Base-by-base conservation (phyloP, 768 basidiomycete species). In the Boletus bicolor region DNA sequence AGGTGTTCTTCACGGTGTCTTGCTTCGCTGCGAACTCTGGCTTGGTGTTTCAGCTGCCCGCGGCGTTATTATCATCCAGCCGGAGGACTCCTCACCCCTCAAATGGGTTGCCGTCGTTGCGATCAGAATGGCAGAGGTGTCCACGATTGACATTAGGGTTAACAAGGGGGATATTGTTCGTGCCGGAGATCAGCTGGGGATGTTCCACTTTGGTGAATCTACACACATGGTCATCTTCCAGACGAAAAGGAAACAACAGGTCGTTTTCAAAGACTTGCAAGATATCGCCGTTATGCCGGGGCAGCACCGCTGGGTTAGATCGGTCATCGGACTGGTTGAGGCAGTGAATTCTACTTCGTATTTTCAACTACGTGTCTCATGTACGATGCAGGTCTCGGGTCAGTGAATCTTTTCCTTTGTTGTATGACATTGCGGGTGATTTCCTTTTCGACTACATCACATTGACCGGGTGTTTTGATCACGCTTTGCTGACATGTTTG, bases 191-290 rank as follows among this genome's bases (percentile, higher is more conserved):
- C n/a, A 17, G 2, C 8, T 45, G 10, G 46, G 54, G 3, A 77
- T 73, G 76, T 82, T 86, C 78, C 84, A 84, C 64, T 85, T 82
- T 69, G 84, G 82, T 9, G 84, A 83, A 7, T 84, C 80, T 35
- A 74, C 79, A 0, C 74, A 79, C 48, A 70, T 69, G 35, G 54
- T 79, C 47, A 53, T 82, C 32, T 80, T 83, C 15, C 30, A 30
- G 44, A 17, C 11, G 6, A 45, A 45, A 10, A 1, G 17, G 28
- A 17, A 24, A 24, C n/a, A n/a, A 6, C 11, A n/a, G 28, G 28
- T 45, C 28, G 10, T 5, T 10, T 53, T 28, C 14, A 4, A 53
- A 19, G 51, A 53, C 14, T 1, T 36, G 12, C 5, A 52, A 4
- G 44, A 48, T 34, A 15, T 37, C 44, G 3, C 24, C 10, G 21